These are phyloP conservation scores for Aspergillus affinis DNA, from an alignment of 495 filamentous ascomycete genomes.

Conservation along the genomic window DNA sequence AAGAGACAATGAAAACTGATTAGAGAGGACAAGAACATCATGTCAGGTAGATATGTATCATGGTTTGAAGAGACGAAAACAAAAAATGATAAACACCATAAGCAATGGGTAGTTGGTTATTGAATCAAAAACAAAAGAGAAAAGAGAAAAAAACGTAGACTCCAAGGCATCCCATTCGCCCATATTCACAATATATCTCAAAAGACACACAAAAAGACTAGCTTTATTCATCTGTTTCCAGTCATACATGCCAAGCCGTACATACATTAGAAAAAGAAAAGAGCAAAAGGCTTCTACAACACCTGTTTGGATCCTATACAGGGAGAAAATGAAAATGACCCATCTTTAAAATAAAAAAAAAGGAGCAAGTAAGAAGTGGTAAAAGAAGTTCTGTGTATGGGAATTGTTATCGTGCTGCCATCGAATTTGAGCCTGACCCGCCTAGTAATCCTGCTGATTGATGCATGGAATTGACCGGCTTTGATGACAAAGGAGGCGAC, in stretches of 20 bases:
- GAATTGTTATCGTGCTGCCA: conserved; percentile 33
- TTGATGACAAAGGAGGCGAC: conserved; percentile 35
- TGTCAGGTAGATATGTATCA: conserved; percentile 5
- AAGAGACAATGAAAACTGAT: background rate
- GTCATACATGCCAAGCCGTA: conserved; percentile 29
- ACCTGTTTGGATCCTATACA: conserved; percentile 21
- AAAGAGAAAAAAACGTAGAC: conserved; percentile 7
- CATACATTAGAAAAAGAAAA: conserved; percentile 21
- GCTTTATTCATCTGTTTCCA: conserved; percentile 14
- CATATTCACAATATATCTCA: conserved; percentile 19
- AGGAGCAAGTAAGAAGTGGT: background rate
- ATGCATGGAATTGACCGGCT: conserved; percentile 38
- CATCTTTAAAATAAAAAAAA: conserved; percentile 6
- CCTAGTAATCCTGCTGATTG: conserved; percentile 31
- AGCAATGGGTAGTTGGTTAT: background rate
- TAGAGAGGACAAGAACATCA: background rate
- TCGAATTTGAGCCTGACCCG: conserved; percentile 36
- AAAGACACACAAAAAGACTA: conserved; percentile 4
- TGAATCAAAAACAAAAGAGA: conserved; percentile 4
- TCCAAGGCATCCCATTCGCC: conserved; percentile 11
- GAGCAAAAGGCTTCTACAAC: conserved; percentile 13
- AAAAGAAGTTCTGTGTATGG: conserved; percentile 1
- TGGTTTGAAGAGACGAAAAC: background rate
- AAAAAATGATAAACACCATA: conserved; percentile 5
- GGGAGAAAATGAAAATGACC: background rate